These are phyloP conservation scores for Aspergillus ostianus DNA, from an alignment of 495 filamentous ascomycete genomes.

Conservation along the genomic window DNA sequence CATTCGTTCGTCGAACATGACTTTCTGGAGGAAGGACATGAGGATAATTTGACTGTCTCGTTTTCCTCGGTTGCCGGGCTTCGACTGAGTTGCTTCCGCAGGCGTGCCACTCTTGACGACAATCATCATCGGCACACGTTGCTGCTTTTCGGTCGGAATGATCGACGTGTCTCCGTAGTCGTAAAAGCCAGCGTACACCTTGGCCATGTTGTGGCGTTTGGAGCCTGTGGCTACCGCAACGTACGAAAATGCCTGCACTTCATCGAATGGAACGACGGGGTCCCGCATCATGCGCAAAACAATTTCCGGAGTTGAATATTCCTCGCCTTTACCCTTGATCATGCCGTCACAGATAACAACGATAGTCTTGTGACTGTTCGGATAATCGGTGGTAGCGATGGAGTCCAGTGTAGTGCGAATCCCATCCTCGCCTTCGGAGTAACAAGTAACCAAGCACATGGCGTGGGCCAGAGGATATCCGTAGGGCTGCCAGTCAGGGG, in stretches of 20 bases:
- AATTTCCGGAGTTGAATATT: conserved; percentile 84
- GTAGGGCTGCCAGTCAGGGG: conserved; percentile 93
- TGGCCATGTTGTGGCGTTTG: conserved; percentile 99
- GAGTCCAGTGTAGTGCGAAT: conserved; percentile 94
- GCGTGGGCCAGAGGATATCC: conserved; percentile 92
- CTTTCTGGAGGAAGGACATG: conserved; percentile 99
- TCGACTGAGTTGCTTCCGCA: conserved; percentile 73
- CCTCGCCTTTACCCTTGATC: conserved; percentile 94
- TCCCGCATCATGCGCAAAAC: conserved; percentile 93
- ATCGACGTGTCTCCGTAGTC: conserved; percentile 82
- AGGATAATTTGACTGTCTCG: conserved; percentile 98
- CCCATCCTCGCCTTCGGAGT: conserved; percentile 93
- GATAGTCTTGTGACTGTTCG: conserved; percentile 97
- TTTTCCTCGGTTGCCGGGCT: conserved; percentile 97
- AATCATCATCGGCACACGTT: conserved; percentile 98
- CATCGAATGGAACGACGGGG: conserved; percentile 69
- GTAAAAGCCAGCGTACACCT: conserved; percentile 97
- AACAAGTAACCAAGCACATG: conserved; percentile 93
- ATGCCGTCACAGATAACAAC: conserved; percentile 96
- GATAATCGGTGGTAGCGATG: conserved; percentile 96
- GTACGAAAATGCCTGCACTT: conserved; percentile 88
- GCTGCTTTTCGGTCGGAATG: conserved; percentile 83
- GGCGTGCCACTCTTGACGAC: conserved; percentile 95
- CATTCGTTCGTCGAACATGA: conserved; percentile 99
- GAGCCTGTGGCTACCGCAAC: conserved; percentile 95